Percentiles rank a stretch among this genome's conserved stretches.
Evolutionary conservation across 148 eudicot species (phyloP).

Genomic region (Dianthus caryophyllus): DNA sequence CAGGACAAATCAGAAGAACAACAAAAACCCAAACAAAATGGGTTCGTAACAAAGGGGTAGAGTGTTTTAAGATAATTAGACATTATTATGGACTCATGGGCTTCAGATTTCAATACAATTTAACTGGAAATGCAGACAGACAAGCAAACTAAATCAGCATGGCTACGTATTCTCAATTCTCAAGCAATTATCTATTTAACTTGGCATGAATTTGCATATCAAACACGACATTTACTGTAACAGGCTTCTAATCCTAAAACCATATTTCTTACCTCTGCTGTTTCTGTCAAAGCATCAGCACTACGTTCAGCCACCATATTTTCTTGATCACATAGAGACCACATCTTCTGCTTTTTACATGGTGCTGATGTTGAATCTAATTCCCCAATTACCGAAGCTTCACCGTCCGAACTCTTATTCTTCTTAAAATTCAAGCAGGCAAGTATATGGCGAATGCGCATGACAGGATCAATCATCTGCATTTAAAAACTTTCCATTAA

Average conservation of each 20-base stretch:
- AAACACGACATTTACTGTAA: not conserved
- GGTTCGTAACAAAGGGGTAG: too few relatives aligned
- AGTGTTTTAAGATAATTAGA: too few relatives aligned
- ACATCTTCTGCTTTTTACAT: slow-evolving; percentile 44
- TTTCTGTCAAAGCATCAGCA: slow-evolving; percentile 25
- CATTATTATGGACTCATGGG: too few relatives aligned
- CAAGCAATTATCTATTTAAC: too few relatives aligned
- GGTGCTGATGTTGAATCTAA: slow-evolving; percentile 22
- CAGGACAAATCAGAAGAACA: too few relatives aligned
- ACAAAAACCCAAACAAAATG: too few relatives aligned
- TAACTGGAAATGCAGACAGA: not conserved
- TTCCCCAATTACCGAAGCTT: slow-evolving; percentile 15
- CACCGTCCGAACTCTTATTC: slow-evolving; percentile 24
- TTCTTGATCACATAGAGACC: slow-evolving; percentile 20
- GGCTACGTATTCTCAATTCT: too few relatives aligned
- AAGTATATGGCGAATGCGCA: slow-evolving; percentile 40
- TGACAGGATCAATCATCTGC: slow-evolving; percentile 60
- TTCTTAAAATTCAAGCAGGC: slow-evolving; percentile 33
- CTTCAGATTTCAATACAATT: too few relatives aligned
- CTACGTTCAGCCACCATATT: slow-evolving; percentile 18
- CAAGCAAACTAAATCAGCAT: too few relatives aligned
- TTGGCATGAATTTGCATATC: not conserved
- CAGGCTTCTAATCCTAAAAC: not conserved
- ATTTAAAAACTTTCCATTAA: slow-evolving; percentile 13
- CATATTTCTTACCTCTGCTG: slow-evolving; percentile 26